These are phyloP conservation scores for Pleurotus djamor DNA, from an alignment of 768 basidiomycete species.

Conservation along the genomic window DNA sequence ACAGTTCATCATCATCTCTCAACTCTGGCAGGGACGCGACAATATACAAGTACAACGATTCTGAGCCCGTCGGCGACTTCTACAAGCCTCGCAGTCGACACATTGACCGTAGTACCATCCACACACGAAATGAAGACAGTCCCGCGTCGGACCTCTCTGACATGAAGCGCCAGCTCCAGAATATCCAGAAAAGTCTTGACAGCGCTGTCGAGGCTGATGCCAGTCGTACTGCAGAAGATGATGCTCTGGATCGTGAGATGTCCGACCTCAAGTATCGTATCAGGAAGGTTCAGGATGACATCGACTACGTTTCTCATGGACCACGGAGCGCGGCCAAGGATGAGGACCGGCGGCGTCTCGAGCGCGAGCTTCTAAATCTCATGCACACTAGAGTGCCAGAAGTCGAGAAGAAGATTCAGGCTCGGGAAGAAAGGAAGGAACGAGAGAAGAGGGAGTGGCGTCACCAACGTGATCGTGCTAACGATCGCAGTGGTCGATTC, in stretches of 20 bases:
- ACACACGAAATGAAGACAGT: constrained; percentile 66
- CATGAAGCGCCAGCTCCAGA: constrained; percentile 80
- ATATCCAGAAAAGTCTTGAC: constrained; percentile 80
- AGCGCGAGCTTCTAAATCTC: constrained; percentile 81
- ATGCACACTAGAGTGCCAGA: constrained; percentile 93
- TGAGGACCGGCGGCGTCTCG: constrained; percentile 81
- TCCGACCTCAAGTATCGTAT: constrained; percentile 84
- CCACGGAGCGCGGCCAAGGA: constrained; percentile 73
- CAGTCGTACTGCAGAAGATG: constrained; percentile 72
- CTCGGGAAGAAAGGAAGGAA: constrained; percentile 71
- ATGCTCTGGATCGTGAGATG: constrained; percentile 88
- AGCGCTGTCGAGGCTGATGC: constrained; percentile 63
- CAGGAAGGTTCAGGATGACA: constrained; percentile 84
- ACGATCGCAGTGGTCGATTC: constrained; percentile 75
- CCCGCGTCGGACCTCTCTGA: constrained; percentile 74
- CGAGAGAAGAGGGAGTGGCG: constrained; percentile 78
- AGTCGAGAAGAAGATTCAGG: constrained; percentile 81
- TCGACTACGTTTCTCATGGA: constrained; percentile 82
- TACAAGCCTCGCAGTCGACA: constrained; percentile 85
- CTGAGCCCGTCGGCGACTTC: constrained; percentile 54
- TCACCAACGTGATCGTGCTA: constrained; percentile 79
- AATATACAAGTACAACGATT: constrained; percentile 82
- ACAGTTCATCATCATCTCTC: constrained; percentile 44
- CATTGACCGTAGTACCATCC: constrained; percentile 79
- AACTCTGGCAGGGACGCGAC: constrained; percentile 81